Percentiles rank a stretch among this genome's conserved stretches.
Conservation (phyloP, 768 basidiomycete species). For the Butyriboletus loyo region DNA sequence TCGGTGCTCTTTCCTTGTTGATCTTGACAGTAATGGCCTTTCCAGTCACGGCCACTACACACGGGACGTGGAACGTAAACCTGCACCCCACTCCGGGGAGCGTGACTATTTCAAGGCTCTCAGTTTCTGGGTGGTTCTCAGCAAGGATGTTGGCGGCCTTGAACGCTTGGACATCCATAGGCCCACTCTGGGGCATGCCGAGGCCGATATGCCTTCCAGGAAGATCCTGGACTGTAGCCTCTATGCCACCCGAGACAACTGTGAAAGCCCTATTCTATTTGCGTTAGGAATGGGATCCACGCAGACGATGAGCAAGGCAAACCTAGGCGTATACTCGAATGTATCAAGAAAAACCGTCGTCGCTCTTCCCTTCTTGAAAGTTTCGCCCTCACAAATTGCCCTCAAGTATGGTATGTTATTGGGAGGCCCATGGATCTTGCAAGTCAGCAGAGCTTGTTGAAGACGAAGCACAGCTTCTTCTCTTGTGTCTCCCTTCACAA, state of each 20-base stretch:
- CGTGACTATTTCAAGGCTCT: conserved; percentile 55
- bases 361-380: conserved; percentile 41
- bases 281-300: not conserved
- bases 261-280: conserved; percentile 42
- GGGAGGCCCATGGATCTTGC: conserved; percentile 52
- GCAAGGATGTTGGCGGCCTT: conserved; percentile 55
- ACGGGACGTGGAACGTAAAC: conserved; percentile 46
- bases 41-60: conserved; percentile 57
- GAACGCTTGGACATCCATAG: conserved; percentile 61
- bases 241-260: conserved; percentile 52
- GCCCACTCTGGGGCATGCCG: conserved; percentile 62
- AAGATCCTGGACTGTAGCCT: conserved; percentile 56
- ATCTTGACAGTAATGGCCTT: conserved; percentile 42
- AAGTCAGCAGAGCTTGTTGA: conserved; percentile 33
- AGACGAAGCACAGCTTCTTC: conserved; percentile 46
- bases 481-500: conserved; percentile 48
- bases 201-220: conserved; percentile 50
- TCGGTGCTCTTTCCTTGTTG: conserved; percentile 35
- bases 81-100: conserved; percentile 43
- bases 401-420: conserved; percentile 56
- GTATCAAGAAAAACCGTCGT: conserved; percentile 49
- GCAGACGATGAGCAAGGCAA: not conserved
- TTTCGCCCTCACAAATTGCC: conserved; percentile 38
- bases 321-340: conserved; percentile 44
- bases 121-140: conserved; percentile 47